Percentiles rank a stretch among this genome's conserved stretches.
Evolutionary conservation across 1,284 basidiomycete species (phyloP).

Genomic region (Ganoderma boninense): DNA sequence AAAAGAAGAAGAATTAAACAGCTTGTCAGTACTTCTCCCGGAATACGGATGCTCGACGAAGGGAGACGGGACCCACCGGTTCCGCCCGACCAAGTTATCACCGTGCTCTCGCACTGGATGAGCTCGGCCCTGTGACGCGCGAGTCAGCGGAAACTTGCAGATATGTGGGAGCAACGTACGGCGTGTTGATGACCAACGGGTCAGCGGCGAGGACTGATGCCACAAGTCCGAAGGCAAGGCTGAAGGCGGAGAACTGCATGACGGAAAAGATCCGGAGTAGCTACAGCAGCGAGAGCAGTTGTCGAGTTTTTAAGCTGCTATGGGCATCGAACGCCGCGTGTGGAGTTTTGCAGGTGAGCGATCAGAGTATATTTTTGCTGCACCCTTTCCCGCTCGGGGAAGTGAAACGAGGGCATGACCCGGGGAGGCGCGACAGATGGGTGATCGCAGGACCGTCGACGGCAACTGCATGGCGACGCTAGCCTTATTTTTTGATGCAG

Average conservation of each 20-base stretch:
- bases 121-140: neutral
- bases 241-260: neutral
- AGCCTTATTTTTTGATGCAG: too few relatives aligned
- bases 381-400: neutral
- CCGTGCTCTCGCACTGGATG: neutral
- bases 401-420: neutral
- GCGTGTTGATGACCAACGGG: neutral
- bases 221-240: neutral
- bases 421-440: neutral
- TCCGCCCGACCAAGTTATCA: neutral
- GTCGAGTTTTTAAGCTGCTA: neutral
- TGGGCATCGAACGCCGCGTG: neutral
- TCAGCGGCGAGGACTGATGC: neutral
- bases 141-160: neutral
- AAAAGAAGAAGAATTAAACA: neutral
- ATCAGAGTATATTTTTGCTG: neutral
- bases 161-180: neutral
- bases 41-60: neutral
- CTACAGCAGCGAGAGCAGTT: neutral
- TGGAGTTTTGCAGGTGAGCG: neutral
- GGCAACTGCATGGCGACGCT: neutral
- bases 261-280: neutral
- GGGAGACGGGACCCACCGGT: neutral
- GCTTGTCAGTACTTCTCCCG: neutral
- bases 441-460: neutral